A percentile compares a stretch with the other conserved stretches of the same genome.
phyloP scores from a whole-genome alignment of 2,329 filamentous ascomycete genomes.

The Paracorniculantispora psalliotae region DNA sequence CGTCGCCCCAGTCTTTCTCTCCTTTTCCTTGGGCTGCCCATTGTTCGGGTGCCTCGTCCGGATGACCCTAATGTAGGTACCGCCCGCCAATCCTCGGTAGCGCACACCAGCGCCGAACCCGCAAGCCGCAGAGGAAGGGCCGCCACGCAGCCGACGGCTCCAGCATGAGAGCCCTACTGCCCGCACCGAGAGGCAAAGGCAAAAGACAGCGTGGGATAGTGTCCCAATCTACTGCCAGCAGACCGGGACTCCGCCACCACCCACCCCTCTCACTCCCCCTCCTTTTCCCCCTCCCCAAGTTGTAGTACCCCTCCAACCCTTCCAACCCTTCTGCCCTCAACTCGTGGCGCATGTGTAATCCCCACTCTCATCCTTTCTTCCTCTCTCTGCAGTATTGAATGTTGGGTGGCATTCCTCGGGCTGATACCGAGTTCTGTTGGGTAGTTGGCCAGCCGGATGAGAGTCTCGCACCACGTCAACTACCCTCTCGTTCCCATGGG shows the following conservation, averaged over 20 bases:
- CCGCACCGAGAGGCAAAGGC: background rate
- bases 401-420: background rate
- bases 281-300: background rate
- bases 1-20: conserved; percentile 3
- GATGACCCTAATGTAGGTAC: conserved; percentile 11
- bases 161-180: background rate
- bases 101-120: background rate
- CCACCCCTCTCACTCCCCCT: background rate
- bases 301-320: conserved; percentile 1
- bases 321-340: background rate
- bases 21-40: background rate
- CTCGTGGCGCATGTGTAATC: conserved; percentile 14
- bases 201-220: background rate
- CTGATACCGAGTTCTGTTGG: background rate
- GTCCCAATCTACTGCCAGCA: background rate
- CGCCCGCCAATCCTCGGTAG: background rate
- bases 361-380: background rate
- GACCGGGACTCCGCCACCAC: no score
- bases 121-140: conserved; percentile 1
- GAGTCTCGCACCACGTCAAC: background rate
- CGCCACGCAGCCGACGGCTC: background rate
- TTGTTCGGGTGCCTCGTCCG: conserved; percentile 9
- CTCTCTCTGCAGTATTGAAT: background rate
- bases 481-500: background rate
- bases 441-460: background rate